phyloP scores from a whole-genome alignment of 2,329 filamentous ascomycete species.

The Cordyceps militaris region DNA sequence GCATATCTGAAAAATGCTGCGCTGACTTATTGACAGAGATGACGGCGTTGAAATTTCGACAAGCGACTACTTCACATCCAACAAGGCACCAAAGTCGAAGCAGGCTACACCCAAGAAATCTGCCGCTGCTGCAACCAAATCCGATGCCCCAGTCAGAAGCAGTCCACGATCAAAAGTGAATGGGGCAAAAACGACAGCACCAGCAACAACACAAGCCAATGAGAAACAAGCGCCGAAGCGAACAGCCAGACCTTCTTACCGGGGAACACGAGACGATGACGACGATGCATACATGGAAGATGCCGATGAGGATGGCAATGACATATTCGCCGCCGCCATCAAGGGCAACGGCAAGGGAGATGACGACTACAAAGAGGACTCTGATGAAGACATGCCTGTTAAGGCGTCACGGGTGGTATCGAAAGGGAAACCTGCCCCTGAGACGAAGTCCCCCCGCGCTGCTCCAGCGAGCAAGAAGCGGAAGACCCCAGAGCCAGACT shows the following conservation, averaged over 20 bases:
- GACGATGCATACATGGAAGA: conserved; percentile 57
- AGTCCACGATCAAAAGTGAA: conserved; percentile 43
- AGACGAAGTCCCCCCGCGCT: conserved; percentile 22
- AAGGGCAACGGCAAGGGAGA: conserved; percentile 61
- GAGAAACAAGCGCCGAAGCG: conserved; percentile 32
- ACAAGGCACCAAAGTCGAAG: conserved; percentile 31
- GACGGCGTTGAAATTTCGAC: conserved; percentile 47
- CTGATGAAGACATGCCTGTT: conserved; percentile 61
- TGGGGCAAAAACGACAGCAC: conserved; percentile 20
- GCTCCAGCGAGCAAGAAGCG: conserved; percentile 43
- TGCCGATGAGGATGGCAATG: conserved; percentile 63
- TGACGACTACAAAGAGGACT: conserved; percentile 69
- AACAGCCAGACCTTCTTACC: conserved; percentile 33
- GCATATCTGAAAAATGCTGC: conserved; percentile 1
- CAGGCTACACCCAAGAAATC: conserved; percentile 34
- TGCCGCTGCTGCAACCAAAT: conserved; percentile 29
- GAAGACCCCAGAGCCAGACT: conserved; percentile 49
- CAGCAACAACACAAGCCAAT: conserved; percentile 19
- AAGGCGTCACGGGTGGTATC: conserved; percentile 52
- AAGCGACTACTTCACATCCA: conserved; percentile 50
- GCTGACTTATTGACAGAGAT: conserved; percentile 23
- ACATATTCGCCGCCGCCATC: conserved; percentile 72
- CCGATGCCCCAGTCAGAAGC: conserved; percentile 41
- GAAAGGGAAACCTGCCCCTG: conserved; percentile 26
- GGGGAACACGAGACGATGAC: conserved; percentile 40